Conservation (phyloP, 1,139 yeast species). For the Geotrichum fermentans region DNA sequence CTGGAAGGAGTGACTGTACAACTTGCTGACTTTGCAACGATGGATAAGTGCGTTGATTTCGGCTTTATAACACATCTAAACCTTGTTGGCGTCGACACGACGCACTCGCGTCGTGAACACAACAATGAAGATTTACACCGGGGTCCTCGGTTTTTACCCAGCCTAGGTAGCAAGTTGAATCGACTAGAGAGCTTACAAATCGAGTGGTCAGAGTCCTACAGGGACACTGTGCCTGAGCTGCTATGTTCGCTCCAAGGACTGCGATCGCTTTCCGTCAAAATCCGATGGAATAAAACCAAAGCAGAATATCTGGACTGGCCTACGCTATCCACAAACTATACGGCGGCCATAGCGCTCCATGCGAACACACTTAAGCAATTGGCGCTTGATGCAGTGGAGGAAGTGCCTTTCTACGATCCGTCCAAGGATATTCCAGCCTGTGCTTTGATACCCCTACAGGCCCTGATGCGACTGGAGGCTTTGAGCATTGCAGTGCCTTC, state of each 20-base stretch:
- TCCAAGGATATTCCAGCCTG: slow-evolving; percentile 14
- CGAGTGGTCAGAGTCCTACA: slow-evolving; percentile 20
- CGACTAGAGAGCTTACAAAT: slow-evolving; percentile 16
- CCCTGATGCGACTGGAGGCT: slow-evolving; percentile 18
- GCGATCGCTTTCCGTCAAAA: slow-evolving; percentile 16
- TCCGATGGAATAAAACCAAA: slow-evolving; percentile 19
- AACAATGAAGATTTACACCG: slow-evolving; percentile 1
- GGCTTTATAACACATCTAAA: slow-evolving; percentile 18
- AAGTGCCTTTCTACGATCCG: slow-evolving; percentile 14
- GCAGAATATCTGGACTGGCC: slow-evolving; percentile 13
- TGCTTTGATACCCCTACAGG: slow-evolving; percentile 1
- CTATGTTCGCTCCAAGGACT: slow-evolving; percentile 14
- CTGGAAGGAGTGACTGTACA: slow-evolving; percentile 24
- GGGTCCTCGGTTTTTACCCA: slow-evolving; percentile 17
- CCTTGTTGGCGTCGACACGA: slow-evolving; percentile 21
- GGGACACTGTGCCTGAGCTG: slow-evolving; percentile 19
- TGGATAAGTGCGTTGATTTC: slow-evolving; percentile 21
- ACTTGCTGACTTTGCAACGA: slow-evolving; percentile 15
- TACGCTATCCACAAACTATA: slow-evolving; percentile 13
- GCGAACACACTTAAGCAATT: slow-evolving; percentile 17
- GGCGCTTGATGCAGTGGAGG: slow-evolving; percentile 21
- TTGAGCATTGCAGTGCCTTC: slow-evolving; percentile 21
- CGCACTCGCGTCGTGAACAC: not conserved
- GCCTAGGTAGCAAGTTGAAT: slow-evolving; percentile 7
- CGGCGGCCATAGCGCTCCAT: slow-evolving; percentile 18